These are phyloP conservation scores for Agroathelia rolfsii DNA, from an alignment of 1,284 basidiomycete species.

Conservation along the genomic window DNA sequence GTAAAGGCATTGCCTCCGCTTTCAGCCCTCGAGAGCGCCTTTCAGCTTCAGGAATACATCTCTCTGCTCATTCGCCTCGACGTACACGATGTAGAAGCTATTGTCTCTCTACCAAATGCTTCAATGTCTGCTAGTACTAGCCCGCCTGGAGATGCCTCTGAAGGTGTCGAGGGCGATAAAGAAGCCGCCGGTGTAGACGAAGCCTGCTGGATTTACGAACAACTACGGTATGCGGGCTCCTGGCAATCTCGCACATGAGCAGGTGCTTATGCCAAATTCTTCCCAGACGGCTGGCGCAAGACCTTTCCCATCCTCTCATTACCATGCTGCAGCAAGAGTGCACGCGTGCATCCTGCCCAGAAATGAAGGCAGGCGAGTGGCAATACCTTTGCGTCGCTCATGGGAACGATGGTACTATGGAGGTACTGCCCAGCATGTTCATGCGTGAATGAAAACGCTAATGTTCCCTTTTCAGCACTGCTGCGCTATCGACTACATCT, in stretches of 20 bases:
- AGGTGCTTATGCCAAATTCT: constrained; percentile 4
- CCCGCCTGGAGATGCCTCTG: too few species aligned
- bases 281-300: constrained; percentile 79
- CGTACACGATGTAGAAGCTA: constrained; percentile 79
- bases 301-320: constrained; percentile 84
- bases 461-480: constrained; percentile 72
- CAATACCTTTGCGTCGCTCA: constrained; percentile 94
- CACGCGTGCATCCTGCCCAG: constrained; percentile 74
- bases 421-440: too few species aligned
- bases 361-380: constrained; percentile 98
- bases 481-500: constrained; percentile 94
- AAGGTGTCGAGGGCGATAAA: too few species aligned
- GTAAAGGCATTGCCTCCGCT: constrained; percentile 57
- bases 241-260: constrained; percentile 1
- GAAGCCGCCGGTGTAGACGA: too few species aligned
- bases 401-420: constrained; percentile 67
- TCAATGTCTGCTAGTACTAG: too few species aligned
- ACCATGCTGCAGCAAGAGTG: constrained; percentile 82
- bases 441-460: too few species aligned
- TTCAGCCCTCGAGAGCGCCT: constrained; percentile 76
- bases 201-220: constrained; percentile 92
- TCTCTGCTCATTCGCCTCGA: constrained; percentile 76
- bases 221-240: constrained; percentile 57
- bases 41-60: constrained; percentile 93
- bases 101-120: constrained; percentile 80